Base-by-base conservation (phyloP, 768 basidiomycete genomes). In the Nevesoporus exiguus region DNA sequence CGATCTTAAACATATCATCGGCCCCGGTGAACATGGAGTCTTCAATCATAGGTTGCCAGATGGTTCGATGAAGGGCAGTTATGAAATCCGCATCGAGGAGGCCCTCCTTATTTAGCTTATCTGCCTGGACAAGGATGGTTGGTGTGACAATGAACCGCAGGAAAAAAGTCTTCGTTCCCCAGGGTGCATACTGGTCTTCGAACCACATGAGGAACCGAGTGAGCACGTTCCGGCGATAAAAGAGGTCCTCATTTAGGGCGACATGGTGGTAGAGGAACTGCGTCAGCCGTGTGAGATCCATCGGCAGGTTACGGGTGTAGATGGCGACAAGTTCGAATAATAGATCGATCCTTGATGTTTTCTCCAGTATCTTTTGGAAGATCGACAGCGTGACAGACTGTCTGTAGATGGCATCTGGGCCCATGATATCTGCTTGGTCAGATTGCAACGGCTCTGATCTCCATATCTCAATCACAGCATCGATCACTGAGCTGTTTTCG, bases 1-100 rank as follows among this genome's bases (percentile, higher is more conserved):
- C 97, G 55, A 98, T 90, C 62, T 87, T 88, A 70, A 95, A 88
- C 58, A 83, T 79, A 65, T 98, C 96, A 54, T 95, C 93, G 0
- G 80, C 77, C 15, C 77, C 82, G 13, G 74, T 62, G 65, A 86
- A 82, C 42, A 69, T 68, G 31, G 73, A 61, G 4, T 75, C 73
- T 21, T 84, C 81, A 11, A 81, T 80, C 70, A 90, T 83, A 0
- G 87, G 88, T 56, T 83, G 80, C 95, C 95, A 97, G 43, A 98
- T 82, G 37, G 82, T 79, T 46, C 76, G 78, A 66, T 91, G 84
- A 19, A 96, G 73, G 57, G 81, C 79, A 47, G 77, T 71, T 30
- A 97, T 75, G 62, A 92, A 86, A 44, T 87, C 85, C 30, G 73
- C 66, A 58, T 92, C 86, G 47, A 97, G 70, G 9, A 98, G 73